Evolutionary conservation across 2,329 filamentous ascomycete species (phyloP), one percentile per base, ranked within the genome.

Genomic region (Tolypocladium tropicale): DNA sequence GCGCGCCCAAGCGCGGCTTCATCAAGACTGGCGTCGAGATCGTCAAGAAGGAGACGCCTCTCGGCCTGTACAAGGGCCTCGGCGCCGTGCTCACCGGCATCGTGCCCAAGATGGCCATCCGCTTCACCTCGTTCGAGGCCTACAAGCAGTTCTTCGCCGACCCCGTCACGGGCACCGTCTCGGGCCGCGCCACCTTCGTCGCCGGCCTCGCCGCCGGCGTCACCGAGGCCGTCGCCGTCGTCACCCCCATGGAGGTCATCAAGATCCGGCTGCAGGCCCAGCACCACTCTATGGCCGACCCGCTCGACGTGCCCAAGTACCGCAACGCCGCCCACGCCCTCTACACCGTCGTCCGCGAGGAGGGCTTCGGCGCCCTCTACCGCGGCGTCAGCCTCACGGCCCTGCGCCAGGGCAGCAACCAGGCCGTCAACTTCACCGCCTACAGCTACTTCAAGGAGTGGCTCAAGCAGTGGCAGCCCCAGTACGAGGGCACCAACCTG

Each of bases 251-350:
- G 94, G 94, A 99, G 77, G 94, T 99, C 59, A 84, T 99, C 75
- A 99, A 99, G 82, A 99, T 99, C 70, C 89, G 94, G 52, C 83
- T 99, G 64, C 94, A 99, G 79, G 93, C 93, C 5, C 94, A 99
- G 76, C 90, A 96, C 77, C 94, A 99, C 83, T 90, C 85, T 70
- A 94, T 99, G 86, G 91, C 94, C 52, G 94, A 99, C 70, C 94
- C 94, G 6, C 85, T 97, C 63, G 94, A 97, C 71, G 74, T 96
- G 10, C 94, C 94, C 61, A 97, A 97, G 77, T 97, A 97, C 79
- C 89, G 93, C 70, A 96, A 95, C 74, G 93, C 93, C 30, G 91
- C 91, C 21, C 83, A 86, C 71, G 83, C 83, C 7, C 74, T 85
- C 21, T 96, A 95, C 76, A 96, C 92, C 6, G 91, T 99, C 56